These are phyloP conservation scores for Apiotrichum domesticum DNA, from an alignment of 1,284 basidiomycete species.

Conservation along the genomic window DNA sequence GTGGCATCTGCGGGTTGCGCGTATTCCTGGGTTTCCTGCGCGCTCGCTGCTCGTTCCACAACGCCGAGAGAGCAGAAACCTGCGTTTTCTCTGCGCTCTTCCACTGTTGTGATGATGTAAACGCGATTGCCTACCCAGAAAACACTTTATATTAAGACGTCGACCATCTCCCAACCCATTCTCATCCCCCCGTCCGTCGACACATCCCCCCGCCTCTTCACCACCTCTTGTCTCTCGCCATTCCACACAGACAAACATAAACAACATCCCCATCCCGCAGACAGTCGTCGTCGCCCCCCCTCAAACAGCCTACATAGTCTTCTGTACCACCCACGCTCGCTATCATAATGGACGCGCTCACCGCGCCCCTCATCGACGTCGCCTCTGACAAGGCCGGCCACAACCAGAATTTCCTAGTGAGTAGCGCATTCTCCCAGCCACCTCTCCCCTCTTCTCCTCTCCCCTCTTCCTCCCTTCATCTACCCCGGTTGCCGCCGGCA, in stretches of 20 bases:
- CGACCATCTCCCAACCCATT: neutral
- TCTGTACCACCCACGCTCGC: neutral
- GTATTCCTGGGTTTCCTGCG: no score
- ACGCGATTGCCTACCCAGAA: no score
- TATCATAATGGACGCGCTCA: constrained; percentile 10
- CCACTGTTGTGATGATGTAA: neutral
- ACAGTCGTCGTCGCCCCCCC: no score
- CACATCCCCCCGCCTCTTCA: neutral
- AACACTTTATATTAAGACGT: neutral
- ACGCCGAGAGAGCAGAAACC: no score
- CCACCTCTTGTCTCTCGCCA: neutral
- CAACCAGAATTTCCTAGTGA: constrained; percentile 10
- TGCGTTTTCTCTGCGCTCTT: neutral
- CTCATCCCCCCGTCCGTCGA: neutral
- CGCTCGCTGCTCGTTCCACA: no score
- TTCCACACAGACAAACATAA: neutral
- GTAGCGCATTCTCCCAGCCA: neutral
- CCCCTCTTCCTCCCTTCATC: neutral
- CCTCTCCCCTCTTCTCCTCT: neutral
- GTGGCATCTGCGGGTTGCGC: no score
- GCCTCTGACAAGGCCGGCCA: constrained; percentile 5
- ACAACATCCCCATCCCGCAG: neutral
- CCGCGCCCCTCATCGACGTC: constrained; percentile 6
- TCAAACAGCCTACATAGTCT: neutral
- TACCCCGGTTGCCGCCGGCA: no score